These are phyloP conservation scores for Loxodes magnus DNA, from an alignment of 73 alveolate species.

Conservation along the genomic window DNA sequence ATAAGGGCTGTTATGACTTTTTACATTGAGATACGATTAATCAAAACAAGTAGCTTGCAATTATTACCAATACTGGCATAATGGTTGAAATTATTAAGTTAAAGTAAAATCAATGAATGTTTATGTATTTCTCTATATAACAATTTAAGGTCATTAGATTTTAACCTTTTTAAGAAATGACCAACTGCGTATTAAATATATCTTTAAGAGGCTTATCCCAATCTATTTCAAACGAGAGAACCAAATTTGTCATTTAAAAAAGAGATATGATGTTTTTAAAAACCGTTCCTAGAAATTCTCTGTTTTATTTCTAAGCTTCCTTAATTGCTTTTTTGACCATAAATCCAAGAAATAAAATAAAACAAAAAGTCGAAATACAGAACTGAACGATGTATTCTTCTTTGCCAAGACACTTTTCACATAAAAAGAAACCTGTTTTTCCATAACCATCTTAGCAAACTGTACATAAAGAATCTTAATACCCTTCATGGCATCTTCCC, in stretches of 20 bases:
- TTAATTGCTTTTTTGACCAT: too few species aligned
- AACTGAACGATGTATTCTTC: slow-evolving; percentile 2
- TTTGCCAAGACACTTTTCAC: slow-evolving; percentile 20
- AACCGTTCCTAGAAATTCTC: neutral
- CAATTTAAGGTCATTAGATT: neutral
- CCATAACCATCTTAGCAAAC: slow-evolving; percentile 20
- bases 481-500: slow-evolving; percentile 26
- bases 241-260: neutral
- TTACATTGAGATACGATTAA: neutral
- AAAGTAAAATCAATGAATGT: too few species aligned
- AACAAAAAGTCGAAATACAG: too few species aligned
- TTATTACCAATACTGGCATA: neutral
- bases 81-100: neutral
- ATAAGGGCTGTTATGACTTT: neutral
- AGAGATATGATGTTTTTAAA: neutral
- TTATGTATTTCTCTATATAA: too few species aligned
- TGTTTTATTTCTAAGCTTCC: neutral
- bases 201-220: neutral
- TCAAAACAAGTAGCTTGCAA: neutral
- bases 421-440: neutral
- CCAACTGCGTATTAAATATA: neutral
- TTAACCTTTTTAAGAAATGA: neutral
- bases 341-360: too few species aligned
- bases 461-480: slow-evolving; percentile 16
- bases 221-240: neutral